A percentile compares a stretch with the other conserved stretches of the same genome.
phyloP scores from a whole-genome alignment of 2,329 filamentous ascomycete genomes.

The Didymosphaeria variabile region DNA sequence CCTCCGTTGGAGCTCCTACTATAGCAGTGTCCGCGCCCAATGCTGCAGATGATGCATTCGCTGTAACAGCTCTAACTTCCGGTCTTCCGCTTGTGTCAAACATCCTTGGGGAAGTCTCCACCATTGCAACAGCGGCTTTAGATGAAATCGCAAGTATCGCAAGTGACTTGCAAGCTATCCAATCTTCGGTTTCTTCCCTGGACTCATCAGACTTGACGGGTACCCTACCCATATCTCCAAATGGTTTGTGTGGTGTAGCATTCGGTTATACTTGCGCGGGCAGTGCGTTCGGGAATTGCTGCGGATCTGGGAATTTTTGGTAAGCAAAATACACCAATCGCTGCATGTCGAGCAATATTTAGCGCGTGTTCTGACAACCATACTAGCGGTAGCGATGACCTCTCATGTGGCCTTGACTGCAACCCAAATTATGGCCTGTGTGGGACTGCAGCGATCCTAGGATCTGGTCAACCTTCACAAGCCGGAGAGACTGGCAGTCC shows the following conservation, averaged over 20 bases:
- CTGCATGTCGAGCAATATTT: neutral
- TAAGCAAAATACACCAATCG: neutral
- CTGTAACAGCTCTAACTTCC: neutral
- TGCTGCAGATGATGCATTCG: neutral
- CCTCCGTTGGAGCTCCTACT: too few species aligned
- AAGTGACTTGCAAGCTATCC: neutral
- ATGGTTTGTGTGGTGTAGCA: constrained; percentile 10
- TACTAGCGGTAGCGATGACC: neutral
- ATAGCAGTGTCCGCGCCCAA: neutral
- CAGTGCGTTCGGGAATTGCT: constrained; percentile 14
- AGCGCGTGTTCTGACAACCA: neutral
- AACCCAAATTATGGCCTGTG: constrained; percentile 2
- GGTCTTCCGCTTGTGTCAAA: neutral
- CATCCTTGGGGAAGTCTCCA: neutral
- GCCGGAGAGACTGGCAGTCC: neutral
- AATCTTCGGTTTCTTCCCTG: neutral
- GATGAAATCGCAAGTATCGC: neutral
- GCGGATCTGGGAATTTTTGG: constrained; percentile 13
- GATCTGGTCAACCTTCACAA: neutral
- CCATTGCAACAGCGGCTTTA: neutral
- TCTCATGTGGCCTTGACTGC: constrained; percentile 5
- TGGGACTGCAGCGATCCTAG: neutral
- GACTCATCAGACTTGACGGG: neutral
- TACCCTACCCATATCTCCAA: constrained; percentile 5
- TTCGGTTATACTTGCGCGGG: constrained; percentile 15